Evolutionary conservation across 129 eudicot genomes (phyloP), one percentile per base, ranked within the genome.

Genomic region (Flaveria robusta): DNA sequence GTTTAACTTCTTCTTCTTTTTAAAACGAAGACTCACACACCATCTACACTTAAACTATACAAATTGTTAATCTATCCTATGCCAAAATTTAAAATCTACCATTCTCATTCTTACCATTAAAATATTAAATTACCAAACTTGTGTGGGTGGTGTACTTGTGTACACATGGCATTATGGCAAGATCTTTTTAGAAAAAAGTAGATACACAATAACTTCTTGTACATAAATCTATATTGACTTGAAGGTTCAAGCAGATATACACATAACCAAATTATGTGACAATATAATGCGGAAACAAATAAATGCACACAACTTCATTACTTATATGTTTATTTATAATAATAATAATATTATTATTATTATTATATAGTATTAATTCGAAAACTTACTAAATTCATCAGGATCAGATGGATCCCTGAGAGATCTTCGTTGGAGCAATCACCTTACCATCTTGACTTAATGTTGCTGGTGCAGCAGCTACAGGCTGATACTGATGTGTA

Each of bases 371-470:
- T 41, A 63, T 22, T 71, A 62, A 70, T n/a, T 71, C 13, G 59
- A 51, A 76, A 76, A 55, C 80, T n/a, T 66, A 66, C 73, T 71
- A 8, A 22, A 50, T 79, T 39, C 34, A 65, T 73, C 22, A 51
- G 31, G 39, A 80, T 64, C 78, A 86, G 75, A 85, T 77, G 1
- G 85, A 81, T 50, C 78, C 59, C 74, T 78, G 85, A 39, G 88
- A 49, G 52, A 74, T 81, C 77, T 89, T 89, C 0, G 78, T 63
- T 24, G 79, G 72, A 70, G 82, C 81, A 75, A 82, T 76, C 52
- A 82, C 82, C 51, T 83, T 85, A 11, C 81, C 88, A 47, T 81
- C 91, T 72, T 80, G 85, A 77, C 54, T 82, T 43, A 80, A 64
- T n/a, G 79, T 56, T 54, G 70, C 89, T 14, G 74, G 51, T 41